Evolutionary conservation across 441 rosid species (phyloP).

Genomic region (Aleurites moluccanus): DNA sequence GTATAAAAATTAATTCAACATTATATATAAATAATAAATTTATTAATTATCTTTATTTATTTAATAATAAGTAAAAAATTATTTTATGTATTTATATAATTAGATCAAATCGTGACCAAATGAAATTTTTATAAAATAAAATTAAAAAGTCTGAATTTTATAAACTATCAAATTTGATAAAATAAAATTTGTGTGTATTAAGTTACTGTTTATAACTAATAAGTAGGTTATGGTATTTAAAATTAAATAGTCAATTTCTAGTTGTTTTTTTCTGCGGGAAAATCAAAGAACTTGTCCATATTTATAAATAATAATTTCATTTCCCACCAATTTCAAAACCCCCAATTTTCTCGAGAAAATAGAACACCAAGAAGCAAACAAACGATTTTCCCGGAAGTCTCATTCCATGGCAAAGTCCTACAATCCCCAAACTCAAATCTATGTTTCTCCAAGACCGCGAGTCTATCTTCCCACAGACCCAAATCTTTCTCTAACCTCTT

Average conservation of each 20-base stretch:
- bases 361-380: not conserved
- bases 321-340: not conserved
- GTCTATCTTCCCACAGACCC: conserved; percentile 52
- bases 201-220: too few relatives aligned
- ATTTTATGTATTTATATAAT: too few relatives aligned
- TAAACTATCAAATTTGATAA: too few relatives aligned
- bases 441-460: conserved; percentile 59
- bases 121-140: too few relatives aligned
- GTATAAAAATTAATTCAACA: too few relatives aligned
- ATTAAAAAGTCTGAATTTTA: too few relatives aligned
- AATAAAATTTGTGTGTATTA: too few relatives aligned
- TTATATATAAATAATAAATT: too few relatives aligned
- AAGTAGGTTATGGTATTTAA: too few relatives aligned
- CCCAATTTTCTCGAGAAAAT: not conserved
- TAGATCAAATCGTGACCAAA: too few relatives aligned
- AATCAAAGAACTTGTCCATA: not conserved
- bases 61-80: too few relatives aligned
- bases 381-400: not conserved
- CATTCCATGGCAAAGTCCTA: conserved; percentile 15
- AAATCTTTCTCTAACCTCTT: conserved; percentile 56
- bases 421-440: conserved; percentile 30
- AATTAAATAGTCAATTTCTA: not conserved
- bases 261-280: not conserved
- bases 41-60: too few relatives aligned
- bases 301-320: not conserved